phyloP scores from a whole-genome alignment of 108 stramenopile genomes.

The Skeletonema menzelii region DNA sequence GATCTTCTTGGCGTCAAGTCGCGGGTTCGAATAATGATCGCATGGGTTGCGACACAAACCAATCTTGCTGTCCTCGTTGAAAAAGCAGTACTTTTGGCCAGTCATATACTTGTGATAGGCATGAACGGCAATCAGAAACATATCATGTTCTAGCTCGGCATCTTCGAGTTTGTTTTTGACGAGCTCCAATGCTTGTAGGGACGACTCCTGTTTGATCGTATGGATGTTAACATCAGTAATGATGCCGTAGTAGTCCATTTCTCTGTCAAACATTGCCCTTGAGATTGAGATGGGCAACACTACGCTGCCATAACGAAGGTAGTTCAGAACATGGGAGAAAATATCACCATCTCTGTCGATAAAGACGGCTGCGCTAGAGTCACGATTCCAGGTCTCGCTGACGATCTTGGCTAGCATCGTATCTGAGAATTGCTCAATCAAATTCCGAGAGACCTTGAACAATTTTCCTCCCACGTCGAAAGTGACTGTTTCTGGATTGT shows the following conservation, averaged over 20 bases:
- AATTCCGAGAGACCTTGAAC: slow-evolving; percentile 14
- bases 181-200: background rate
- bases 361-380: slow-evolving; percentile 3
- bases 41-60: background rate
- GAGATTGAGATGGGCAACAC: background rate
- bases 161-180: background rate
- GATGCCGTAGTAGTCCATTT: slow-evolving; percentile 15
- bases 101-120: slow-evolving; percentile 12
- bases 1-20: background rate
- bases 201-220: background rate
- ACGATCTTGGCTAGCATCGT: slow-evolving; percentile 21
- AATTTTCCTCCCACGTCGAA: slow-evolving; percentile 23
- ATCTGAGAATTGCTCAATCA: slow-evolving; percentile 13
- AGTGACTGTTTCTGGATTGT: slow-evolving; percentile 9
- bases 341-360: slow-evolving; percentile 21
- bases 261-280: slow-evolving; percentile 2
- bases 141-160: slow-evolving; percentile 5
- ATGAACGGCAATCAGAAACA: slow-evolving; percentile 9
- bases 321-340: slow-evolving; percentile 17
- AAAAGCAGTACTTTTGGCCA: background rate
- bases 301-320: slow-evolving; percentile 19
- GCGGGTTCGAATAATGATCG: background rate
- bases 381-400: slow-evolving; percentile 13
- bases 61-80: background rate
- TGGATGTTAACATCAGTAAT: background rate